Conservation (phyloP, 2,329 filamentous ascomycete genomes). For the Stachybotrys echinatus region DNA sequence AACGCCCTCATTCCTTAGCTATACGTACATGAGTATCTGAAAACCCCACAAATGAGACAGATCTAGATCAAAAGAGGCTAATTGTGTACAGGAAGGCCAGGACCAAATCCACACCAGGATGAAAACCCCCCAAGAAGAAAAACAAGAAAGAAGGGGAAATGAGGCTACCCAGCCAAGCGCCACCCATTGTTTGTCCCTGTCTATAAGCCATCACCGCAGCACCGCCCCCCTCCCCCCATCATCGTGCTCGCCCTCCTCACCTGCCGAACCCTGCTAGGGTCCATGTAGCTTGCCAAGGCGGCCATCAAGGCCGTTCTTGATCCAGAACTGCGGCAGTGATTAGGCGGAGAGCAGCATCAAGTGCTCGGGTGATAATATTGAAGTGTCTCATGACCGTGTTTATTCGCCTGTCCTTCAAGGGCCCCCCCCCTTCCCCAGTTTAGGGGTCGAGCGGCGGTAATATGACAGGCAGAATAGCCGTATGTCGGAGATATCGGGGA, state of each 20-base stretch:
- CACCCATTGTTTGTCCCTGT: not conserved
- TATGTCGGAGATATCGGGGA: too few species aligned
- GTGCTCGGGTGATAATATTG: not conserved
- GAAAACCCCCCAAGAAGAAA: not conserved
- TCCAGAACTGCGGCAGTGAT: not conserved
- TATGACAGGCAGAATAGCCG: too few species aligned
- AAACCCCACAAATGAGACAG: not conserved
- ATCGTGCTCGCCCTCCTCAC: not conserved
- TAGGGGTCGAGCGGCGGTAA: too few species aligned
- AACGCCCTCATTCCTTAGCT: not conserved
- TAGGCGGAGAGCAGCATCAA: not conserved
- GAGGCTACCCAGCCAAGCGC: not conserved
- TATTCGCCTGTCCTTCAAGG: too few species aligned
- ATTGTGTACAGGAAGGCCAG: too few species aligned
- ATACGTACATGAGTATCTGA: not conserved
- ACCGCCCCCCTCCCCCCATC: not conserved
- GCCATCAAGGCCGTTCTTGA: not conserved
- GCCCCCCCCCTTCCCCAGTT: too few species aligned
- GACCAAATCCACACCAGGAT: too few species aligned
- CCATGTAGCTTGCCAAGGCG: not conserved
- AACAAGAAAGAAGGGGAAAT: not conserved
- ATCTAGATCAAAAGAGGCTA: not conserved
- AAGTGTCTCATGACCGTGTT: too few species aligned
- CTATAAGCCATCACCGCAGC: not conserved
- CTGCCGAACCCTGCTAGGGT: not conserved